phyloP scores from a whole-genome alignment of 257 asterid species.

The Craterostigma plantagineum region DNA sequence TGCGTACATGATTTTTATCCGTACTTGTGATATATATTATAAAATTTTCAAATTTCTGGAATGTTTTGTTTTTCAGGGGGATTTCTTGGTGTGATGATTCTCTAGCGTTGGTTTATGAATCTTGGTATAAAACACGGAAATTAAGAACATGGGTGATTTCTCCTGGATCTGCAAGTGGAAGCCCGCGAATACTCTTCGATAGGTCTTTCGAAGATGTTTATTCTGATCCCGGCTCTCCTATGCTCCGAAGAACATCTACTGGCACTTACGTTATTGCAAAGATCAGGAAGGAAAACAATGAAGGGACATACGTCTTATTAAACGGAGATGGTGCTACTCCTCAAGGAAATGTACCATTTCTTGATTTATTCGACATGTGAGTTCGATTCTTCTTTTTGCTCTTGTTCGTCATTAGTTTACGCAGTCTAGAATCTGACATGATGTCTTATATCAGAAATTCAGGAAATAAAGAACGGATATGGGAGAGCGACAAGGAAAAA shows the following conservation, averaged over 20 bases:
- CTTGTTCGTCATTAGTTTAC: conserved; percentile 7
- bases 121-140: conserved; percentile 86
- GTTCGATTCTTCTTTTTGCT: conserved; percentile 24
- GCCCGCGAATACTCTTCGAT: conserved; percentile 75
- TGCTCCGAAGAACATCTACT: conserved; percentile 60
- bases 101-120: conserved; percentile 82
- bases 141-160: conserved; percentile 67
- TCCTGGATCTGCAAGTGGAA: conserved; percentile 45
- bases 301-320: conserved; percentile 38
- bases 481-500: conserved; percentile 93
- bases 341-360: conserved; percentile 76
- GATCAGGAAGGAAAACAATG: conserved; percentile 56
- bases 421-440: conserved; percentile 27
- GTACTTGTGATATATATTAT: conserved; percentile 5
- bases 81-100: conserved; percentile 92
- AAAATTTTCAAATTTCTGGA: conserved; percentile 7
- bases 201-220: conserved; percentile 98
- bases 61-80: conserved; percentile 36
- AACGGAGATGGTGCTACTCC: conserved; percentile 98
- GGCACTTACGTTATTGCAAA: conserved; percentile 92
- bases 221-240: conserved; percentile 98
- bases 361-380: conserved; percentile 92
- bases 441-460: conserved; percentile 57
- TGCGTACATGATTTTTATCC: conserved; percentile 1
- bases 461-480: conserved; percentile 85